phyloP scores from a whole-genome alignment of 2,329 filamentous ascomycete species.

The Penicillium sp. region DNA sequence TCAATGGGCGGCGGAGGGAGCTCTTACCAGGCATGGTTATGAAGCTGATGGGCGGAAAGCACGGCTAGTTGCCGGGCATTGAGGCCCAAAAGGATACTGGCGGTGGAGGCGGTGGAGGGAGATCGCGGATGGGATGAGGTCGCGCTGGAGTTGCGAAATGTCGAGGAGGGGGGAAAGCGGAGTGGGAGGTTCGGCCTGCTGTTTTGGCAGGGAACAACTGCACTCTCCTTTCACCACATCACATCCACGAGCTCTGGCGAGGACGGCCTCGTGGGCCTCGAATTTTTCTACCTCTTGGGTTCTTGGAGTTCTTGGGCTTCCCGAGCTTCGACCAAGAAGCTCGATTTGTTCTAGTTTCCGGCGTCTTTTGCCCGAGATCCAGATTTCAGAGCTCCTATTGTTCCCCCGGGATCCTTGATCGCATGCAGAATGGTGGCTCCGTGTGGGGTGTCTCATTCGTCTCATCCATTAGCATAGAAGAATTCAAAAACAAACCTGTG shows the following conservation, averaged over 20 bases:
- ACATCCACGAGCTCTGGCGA: background rate
- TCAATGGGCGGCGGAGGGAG: slow-evolving; percentile 8
- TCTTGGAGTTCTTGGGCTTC: no score
- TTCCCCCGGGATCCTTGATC: no score
- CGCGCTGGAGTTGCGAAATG: slow-evolving; percentile 16
- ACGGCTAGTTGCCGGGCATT: slow-evolving; percentile 30
- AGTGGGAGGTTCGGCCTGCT: slow-evolving; percentile 14
- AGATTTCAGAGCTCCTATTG: no score
- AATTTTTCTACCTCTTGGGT: no score
- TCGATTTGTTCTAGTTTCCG: no score
- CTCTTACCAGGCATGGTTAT: slow-evolving; percentile 42
- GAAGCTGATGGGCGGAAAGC: slow-evolving; percentile 25
- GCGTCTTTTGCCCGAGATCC: no score
- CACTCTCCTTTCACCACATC: slow-evolving; percentile 1
- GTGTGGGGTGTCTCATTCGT: no score
- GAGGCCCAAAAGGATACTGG: slow-evolving; percentile 19
- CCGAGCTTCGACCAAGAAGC: no score
- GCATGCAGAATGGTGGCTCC: no score
- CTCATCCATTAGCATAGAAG: no score
- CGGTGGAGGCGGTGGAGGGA: slow-evolving; percentile 1
- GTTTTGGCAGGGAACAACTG: slow-evolving; percentile 3
- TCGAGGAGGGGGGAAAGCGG: slow-evolving; percentile 23
- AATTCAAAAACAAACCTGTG: no score
- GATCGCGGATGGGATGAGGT: background rate
- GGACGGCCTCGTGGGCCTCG: no score